Conservation (phyloP, 1,139 yeast species). For the Hansenula sp. region DNA sequence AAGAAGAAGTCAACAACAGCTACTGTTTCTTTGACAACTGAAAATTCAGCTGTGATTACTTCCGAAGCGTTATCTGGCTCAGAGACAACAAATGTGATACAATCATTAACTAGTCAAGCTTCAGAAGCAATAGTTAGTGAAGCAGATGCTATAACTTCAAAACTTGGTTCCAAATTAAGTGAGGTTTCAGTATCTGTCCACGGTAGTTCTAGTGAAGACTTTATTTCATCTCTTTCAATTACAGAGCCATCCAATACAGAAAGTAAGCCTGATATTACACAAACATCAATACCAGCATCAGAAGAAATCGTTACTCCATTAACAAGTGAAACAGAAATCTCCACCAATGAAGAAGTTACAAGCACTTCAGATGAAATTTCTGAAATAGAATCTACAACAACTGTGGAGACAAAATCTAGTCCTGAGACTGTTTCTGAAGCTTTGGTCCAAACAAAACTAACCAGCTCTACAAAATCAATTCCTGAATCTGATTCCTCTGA, state of each 20-base stretch:
- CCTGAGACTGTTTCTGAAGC: neutral
- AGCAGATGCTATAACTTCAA: neutral
- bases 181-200: neutral
- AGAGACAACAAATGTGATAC: neutral
- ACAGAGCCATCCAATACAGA: no score
- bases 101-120: neutral
- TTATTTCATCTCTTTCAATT: no score
- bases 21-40: neutral
- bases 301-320: no score
- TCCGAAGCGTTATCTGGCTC: neutral
- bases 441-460: neutral
- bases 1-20: neutral
- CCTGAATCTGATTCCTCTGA: constrained; percentile 2
- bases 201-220: neutral
- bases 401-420: no score
- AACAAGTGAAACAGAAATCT: no score
- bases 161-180: neutral
- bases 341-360: no score
- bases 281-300: no score
- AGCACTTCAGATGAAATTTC: no score
- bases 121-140: neutral
- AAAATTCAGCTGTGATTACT: no score
- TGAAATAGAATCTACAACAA: no score
- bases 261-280: no score
- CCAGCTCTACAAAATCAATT: neutral